A percentile compares a stretch with the other conserved stretches of the same genome.
Conservation (phyloP, 331 rosid genomes). For the Malus hybrid region DNA sequence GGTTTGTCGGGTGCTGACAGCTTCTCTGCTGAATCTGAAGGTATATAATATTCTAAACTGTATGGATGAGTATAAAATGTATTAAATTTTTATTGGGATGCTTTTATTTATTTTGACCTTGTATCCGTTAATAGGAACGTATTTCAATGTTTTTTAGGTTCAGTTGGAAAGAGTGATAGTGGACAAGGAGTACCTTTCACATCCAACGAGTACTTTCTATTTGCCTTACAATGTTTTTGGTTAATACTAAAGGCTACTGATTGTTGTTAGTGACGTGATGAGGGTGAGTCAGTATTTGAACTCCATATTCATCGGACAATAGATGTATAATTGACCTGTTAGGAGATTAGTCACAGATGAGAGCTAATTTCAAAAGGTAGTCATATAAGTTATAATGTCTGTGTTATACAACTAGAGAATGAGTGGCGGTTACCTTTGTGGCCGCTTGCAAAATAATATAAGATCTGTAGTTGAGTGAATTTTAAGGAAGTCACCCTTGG, state of each 20-base stretch:
- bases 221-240: conserved; percentile 28
- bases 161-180: conserved; percentile 35
- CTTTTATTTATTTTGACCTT: neutral
- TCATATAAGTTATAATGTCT: neutral
- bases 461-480: neutral
- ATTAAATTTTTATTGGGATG: neutral
- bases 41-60: conserved; percentile 23
- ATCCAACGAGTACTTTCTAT: conserved; percentile 43
- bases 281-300: conserved; percentile 5
- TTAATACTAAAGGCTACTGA: conserved; percentile 18
- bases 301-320: neutral
- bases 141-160: conserved; percentile 31
- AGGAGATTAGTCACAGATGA: neutral
- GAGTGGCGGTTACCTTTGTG: neutral
- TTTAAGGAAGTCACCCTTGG: neutral
- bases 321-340: neutral
- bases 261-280: conserved; percentile 18
- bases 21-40: conserved; percentile 30
- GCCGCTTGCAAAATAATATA: neutral
- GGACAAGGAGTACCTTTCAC: conserved; percentile 23
- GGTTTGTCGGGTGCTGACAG: conserved; percentile 29
- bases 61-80: neutral
- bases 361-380: neutral
- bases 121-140: neutral
- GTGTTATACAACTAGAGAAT: neutral